phyloP scores from a whole-genome alignment of 1,284 basidiomycete species.

The Phylloporus gajari region DNA sequence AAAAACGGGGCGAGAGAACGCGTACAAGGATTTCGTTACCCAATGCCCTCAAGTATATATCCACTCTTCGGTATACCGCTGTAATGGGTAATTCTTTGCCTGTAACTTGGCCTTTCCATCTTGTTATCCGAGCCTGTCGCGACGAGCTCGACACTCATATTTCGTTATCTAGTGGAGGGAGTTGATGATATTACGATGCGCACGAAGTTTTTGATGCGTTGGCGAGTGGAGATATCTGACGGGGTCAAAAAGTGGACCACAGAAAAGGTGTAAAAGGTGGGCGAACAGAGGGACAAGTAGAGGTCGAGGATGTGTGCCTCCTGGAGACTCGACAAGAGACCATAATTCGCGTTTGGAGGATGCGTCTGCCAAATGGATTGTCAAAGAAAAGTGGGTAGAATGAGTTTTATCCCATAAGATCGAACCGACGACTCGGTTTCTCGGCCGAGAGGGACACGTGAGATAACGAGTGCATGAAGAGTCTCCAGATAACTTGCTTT shows the following conservation, averaged over 20 bases:
- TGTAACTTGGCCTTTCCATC: too few species aligned
- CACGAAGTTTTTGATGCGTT: slow-evolving; percentile 77
- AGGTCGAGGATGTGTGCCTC: slow-evolving; percentile 85
- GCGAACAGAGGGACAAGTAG: slow-evolving; percentile 80
- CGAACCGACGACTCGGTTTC: slow-evolving; percentile 82
- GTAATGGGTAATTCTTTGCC: too few species aligned
- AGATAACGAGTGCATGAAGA: too few species aligned
- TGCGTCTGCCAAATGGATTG: slow-evolving; percentile 86
- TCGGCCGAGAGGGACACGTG: slow-evolving; percentile 64
- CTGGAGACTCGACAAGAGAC: slow-evolving; percentile 73
- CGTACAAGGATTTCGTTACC: too few species aligned
- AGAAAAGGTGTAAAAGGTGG: slow-evolving; percentile 80
- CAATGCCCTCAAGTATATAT: too few species aligned
- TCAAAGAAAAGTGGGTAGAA: slow-evolving; percentile 6
- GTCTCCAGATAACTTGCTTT: too few species aligned
- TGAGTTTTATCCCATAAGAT: slow-evolving; percentile 80
- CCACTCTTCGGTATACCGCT: too few species aligned
- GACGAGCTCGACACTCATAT: too few species aligned
- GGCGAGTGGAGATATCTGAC: slow-evolving; percentile 81
- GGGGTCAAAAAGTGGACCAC: slow-evolving; percentile 85
- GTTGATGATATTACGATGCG: too few species aligned
- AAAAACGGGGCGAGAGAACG: too few species aligned
- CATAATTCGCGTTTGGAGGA: slow-evolving; percentile 84
- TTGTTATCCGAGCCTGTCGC: too few species aligned
- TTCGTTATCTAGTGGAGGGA: too few species aligned